Conservation (phyloP, 805 yeast species). For the Pichia manshurica region DNA sequence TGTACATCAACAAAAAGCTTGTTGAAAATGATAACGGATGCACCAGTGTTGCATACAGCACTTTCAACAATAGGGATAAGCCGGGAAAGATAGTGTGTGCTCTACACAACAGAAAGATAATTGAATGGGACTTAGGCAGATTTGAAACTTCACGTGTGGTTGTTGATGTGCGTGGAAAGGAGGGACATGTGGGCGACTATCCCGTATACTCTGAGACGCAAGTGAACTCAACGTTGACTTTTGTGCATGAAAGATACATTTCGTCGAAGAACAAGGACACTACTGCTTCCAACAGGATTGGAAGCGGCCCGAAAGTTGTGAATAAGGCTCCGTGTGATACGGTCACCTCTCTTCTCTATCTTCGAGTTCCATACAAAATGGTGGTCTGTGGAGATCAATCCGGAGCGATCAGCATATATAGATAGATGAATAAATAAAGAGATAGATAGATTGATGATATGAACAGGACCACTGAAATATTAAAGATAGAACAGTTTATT, state of each 20-base stretch:
- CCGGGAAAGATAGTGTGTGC: conserved; percentile 17
- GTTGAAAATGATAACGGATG: conserved; percentile 22
- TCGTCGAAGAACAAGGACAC: conserved; percentile 6
- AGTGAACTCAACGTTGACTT: conserved; percentile 34
- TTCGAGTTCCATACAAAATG: conserved; percentile 36
- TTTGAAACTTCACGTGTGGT: conserved; percentile 31
- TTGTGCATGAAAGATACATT: conserved; percentile 35
- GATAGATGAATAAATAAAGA: conserved; percentile 21
- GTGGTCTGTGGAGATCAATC: conserved; percentile 60
- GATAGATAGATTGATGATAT: too few species aligned
- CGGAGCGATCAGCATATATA: conserved; percentile 59
- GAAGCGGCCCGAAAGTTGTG: conserved; percentile 15
- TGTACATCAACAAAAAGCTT: conserved; percentile 11
- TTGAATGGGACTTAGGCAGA: conserved; percentile 36
- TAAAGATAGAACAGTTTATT: too few species aligned
- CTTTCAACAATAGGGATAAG: conserved; percentile 8
- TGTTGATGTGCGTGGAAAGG: conserved; percentile 15
- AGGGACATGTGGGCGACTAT: conserved; percentile 7
- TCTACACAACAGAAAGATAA: conserved; percentile 20
- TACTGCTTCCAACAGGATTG: conserved; percentile 4
- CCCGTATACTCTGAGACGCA: conserved; percentile 30
- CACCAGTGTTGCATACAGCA: conserved; percentile 19
- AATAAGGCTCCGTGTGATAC: conserved; percentile 8
- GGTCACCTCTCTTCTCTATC: conserved; percentile 5
- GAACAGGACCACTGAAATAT: too few species aligned